phyloP scores from a whole-genome alignment of 306 rosid species.

The Fagus sylvatica region DNA sequence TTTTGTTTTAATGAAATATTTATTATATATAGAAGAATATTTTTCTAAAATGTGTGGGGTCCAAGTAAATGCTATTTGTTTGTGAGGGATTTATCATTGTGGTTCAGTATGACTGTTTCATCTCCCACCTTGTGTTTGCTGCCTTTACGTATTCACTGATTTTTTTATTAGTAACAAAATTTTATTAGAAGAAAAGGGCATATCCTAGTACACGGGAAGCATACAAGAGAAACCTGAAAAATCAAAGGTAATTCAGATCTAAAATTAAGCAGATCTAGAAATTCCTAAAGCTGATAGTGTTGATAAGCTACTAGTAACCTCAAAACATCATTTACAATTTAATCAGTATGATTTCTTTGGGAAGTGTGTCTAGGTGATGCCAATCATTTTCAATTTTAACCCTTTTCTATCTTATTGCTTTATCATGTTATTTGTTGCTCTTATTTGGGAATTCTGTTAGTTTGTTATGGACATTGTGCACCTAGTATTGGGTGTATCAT shows the following conservation, averaged over 20 bases:
- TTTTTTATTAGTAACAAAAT: not conserved
- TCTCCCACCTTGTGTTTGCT: not conserved
- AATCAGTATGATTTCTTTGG: not conserved
- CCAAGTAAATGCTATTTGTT: not conserved
- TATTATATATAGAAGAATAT: not conserved
- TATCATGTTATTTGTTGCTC: too few relatives aligned
- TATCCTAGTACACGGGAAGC: not conserved
- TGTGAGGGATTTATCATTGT: not conserved
- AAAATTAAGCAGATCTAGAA: not conserved
- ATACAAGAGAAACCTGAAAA: not conserved
- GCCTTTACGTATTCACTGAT: not conserved
- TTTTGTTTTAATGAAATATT: too few relatives aligned
- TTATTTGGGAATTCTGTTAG: too few relatives aligned
- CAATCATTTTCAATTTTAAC: too few relatives aligned
- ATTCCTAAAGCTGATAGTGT: not conserved
- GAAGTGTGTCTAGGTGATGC: too few relatives aligned
- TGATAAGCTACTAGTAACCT: not conserved
- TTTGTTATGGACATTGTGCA: too few relatives aligned
- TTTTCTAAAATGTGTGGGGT: not conserved
- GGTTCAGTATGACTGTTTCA: not conserved
- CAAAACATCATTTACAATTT: not conserved
- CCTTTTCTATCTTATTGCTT: too few relatives aligned
- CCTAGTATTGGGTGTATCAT: too few relatives aligned
- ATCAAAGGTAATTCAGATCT: not conserved
- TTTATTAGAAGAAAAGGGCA: not conserved